Evolutionary conservation across 768 basidiomycete genomes (phyloP).

Genomic region (Naematelia aurantialba): DNA sequence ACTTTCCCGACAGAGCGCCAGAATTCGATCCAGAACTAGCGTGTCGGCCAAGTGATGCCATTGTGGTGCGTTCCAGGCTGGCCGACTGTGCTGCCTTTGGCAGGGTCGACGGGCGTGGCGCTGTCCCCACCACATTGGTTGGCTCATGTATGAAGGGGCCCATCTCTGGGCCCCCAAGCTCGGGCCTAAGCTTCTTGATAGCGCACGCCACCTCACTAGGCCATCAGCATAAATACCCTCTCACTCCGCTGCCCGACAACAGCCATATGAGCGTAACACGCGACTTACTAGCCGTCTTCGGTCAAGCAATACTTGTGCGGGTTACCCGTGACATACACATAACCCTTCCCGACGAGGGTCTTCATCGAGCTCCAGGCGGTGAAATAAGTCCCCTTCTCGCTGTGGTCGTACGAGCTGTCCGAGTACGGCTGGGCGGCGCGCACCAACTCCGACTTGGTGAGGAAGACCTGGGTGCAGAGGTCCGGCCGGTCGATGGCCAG

Average conservation of each 20-base stretch:
- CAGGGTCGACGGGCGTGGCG: neutral
- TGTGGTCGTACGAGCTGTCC: conserved; percentile 33
- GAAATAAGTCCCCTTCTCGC: conserved; percentile 38
- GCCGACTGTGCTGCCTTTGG: too few relatives aligned
- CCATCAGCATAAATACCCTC: neutral
- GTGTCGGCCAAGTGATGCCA: neutral
- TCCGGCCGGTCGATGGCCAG: conserved; percentile 40
- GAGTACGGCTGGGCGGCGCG: conserved; percentile 31
- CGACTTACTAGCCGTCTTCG: conserved; percentile 46
- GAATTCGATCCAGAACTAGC: too few relatives aligned
- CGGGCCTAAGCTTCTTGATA: conserved; percentile 28
- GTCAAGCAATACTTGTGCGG: conserved; percentile 44
- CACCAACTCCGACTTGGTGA: conserved; percentile 41
- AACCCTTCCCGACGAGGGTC: conserved; percentile 38
- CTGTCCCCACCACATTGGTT: neutral
- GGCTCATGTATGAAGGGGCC: conserved; percentile 30
- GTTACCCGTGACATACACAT: conserved; percentile 42
- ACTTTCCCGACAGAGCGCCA: conserved; percentile 8
- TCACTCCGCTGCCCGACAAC: neutral
- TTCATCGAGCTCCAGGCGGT: conserved; percentile 46
- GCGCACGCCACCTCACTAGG: conserved; percentile 34
- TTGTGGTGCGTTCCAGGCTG: neutral
- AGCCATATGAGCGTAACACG: neutral
- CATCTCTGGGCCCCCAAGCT: conserved; percentile 20
- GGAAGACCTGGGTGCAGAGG: conserved; percentile 33